phyloP scores from a whole-genome alignment of 1,284 basidiomycete species.

The Pseudozyma hubeiensis region DNA sequence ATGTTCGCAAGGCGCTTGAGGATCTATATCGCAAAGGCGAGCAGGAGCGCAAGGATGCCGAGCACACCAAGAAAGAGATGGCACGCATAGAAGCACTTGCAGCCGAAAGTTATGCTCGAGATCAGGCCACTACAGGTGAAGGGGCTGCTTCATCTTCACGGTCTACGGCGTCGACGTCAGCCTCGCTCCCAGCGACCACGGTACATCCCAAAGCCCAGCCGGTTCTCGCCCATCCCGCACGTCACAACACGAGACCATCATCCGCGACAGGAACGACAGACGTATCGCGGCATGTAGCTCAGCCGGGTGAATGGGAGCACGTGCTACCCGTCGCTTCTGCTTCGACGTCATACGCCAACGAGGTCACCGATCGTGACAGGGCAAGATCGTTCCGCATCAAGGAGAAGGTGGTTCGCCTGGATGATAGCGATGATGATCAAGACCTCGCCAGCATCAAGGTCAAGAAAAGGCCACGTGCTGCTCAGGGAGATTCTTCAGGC shows the following conservation, averaged over 20 bases:
- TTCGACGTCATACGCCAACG: slow-evolving; percentile 1
- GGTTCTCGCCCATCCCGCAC: neutral
- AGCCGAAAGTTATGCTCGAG: slow-evolving; percentile 63
- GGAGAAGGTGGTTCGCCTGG: slow-evolving; percentile 35
- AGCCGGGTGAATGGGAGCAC: slow-evolving; percentile 85
- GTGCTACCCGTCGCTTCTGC: slow-evolving; percentile 57
- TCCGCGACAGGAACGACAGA: slow-evolving; percentile 72
- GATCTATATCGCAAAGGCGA: slow-evolving; percentile 93
- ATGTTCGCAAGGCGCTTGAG: slow-evolving; percentile 88
- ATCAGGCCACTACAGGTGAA: neutral
- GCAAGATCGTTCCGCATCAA: slow-evolving; percentile 53
- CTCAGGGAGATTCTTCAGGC: neutral
- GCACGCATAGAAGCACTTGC: slow-evolving; percentile 82
- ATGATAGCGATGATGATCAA: slow-evolving; percentile 45
- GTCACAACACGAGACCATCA: neutral
- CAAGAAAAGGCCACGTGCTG: slow-evolving; percentile 46
- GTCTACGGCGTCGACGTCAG: neutral
- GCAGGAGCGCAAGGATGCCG: slow-evolving; percentile 84
- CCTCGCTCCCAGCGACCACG: neutral
- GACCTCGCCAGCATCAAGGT: slow-evolving; percentile 37
- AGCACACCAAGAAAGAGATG: slow-evolving; percentile 88
- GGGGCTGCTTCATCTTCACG: slow-evolving; percentile 37
- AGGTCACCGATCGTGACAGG: slow-evolving; percentile 39
- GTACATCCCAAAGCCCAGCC: neutral
- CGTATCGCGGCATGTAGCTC: slow-evolving; percentile 76